phyloP scores from a whole-genome alignment of 768 basidiomycete species.

The Kwoniella europaea region DNA sequence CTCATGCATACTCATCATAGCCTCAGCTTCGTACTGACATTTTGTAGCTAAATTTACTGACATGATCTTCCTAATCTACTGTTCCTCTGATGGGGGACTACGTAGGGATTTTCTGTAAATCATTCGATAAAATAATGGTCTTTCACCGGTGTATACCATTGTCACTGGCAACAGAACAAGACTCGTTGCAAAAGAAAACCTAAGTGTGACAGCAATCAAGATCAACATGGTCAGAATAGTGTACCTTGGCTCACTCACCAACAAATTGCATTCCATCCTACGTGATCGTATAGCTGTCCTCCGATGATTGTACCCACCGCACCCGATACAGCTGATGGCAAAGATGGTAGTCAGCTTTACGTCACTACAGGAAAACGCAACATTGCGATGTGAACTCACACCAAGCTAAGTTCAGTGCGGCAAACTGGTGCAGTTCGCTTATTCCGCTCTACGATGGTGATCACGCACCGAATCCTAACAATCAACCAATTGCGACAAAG shows the following conservation, averaged over 20 bases:
- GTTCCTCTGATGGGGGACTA: neutral
- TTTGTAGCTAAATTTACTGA: neutral
- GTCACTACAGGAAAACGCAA: neutral
- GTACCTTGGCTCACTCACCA: constrained; percentile 16
- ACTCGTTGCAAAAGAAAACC: constrained; percentile 6
- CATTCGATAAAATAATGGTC: constrained; percentile 4
- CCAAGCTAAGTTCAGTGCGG: constrained; percentile 33
- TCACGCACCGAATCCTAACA: too few species aligned
- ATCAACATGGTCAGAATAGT: neutral
- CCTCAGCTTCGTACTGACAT: neutral
- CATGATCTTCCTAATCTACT: neutral
- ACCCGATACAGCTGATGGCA: constrained; percentile 4
- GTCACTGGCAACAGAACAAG: constrained; percentile 4
- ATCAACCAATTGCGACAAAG: neutral
- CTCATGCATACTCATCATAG: neutral
- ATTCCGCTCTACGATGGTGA: constrained; percentile 15
- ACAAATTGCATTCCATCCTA: constrained; percentile 30
- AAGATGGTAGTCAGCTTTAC: neutral
- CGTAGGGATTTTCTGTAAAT: neutral
- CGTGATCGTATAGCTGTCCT: constrained; percentile 34
- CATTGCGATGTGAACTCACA: constrained; percentile 4
- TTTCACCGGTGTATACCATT: constrained; percentile 4
- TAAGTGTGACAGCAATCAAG: neutral
- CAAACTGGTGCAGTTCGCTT: constrained; percentile 35
- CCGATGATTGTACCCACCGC: constrained; percentile 29